Base-by-base conservation (phyloP, 805 yeast species). In the Candida silvicultrix region DNA sequence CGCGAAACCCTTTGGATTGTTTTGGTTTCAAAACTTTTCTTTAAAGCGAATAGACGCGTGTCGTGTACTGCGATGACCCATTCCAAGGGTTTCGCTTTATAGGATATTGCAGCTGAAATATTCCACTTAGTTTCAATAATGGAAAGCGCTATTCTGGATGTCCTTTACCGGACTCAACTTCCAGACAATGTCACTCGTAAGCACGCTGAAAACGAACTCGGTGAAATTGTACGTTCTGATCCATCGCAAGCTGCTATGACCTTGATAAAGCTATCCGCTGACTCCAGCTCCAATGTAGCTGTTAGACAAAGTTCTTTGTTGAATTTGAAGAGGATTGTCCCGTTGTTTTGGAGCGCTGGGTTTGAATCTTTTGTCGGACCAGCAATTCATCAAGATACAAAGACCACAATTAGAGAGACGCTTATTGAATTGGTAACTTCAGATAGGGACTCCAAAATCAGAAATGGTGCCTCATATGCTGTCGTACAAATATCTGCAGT, bases 401-500 rank as follows among this genome's bases (percentile, higher is more conserved):
- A 89, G 56, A 57, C 53, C 0, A 46, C 47, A 11, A 69, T 86
- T 6, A 72, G 96, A 47, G 52, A 65, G 1, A 60, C 64, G 0
- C 68, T 89, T 32, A 49, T 90, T 38, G 50, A 59, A 3, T 60
- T 87, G 28, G 58, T 63, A 15, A 46, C 70, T 3, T 68, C 78
- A 18, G 70, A 69, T 7, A 63, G 71, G 3, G 75, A 76, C 49
- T 69, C 84, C 10, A 86, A 83, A 55, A 68, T 90, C 15, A 71
- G 88, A 48, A 75, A 73, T 28, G 75, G 85, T 43, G 77, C 85
- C 2, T 80, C 90, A 2, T 83, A 87, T 52, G 83, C 86, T 15
- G 77, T 89, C 16, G 85, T 85, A 5, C 95, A 86, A 56, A 86
- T 92, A 15, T 89, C 96, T 0, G 84, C 85, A 3, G 85, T 82